Percentiles rank a stretch among this genome's conserved stretches.
These are phyloP conservation scores for Cladorrhinum sp. DNA, from an alignment of 2,329 filamentous ascomycete species.

Conservation along the genomic window DNA sequence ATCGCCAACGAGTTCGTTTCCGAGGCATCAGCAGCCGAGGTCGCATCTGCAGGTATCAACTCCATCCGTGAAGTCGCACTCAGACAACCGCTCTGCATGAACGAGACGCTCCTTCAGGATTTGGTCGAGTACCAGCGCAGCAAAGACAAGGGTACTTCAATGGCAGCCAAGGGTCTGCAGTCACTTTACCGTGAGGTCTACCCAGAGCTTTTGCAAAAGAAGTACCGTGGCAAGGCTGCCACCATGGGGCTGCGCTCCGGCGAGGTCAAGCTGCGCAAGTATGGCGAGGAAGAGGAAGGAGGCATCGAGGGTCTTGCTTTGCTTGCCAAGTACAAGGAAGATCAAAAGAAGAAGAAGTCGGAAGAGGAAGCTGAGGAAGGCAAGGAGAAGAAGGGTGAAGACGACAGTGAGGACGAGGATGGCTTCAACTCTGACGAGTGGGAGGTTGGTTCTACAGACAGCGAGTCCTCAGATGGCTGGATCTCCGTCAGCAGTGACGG, in stretches of 20 bases:
- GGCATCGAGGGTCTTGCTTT: conserved; percentile 90
- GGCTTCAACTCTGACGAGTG: conserved; percentile 55
- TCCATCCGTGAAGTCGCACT: conserved; percentile 92
- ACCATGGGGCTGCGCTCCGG: conserved; percentile 74
- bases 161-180: conserved; percentile 91
- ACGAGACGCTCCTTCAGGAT: conserved; percentile 91
- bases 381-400: conserved; percentile 60
- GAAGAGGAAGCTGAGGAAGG: conserved; percentile 64
- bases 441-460: conserved; percentile 60
- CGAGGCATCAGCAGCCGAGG: conserved; percentile 85
- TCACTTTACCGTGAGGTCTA: conserved; percentile 89
- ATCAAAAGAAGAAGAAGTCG: conserved; percentile 71
- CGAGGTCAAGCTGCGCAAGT: conserved; percentile 71
- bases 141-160: conserved; percentile 98
- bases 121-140: conserved; percentile 93
- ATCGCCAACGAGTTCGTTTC: conserved; percentile 99
- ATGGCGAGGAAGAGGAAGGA: conserved; percentile 76
- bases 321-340: conserved; percentile 88
- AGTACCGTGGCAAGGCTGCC: conserved; percentile 88
- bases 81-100: conserved; percentile 93
- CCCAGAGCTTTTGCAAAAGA: conserved; percentile 82
- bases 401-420: conserved; percentile 59
- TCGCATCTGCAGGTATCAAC: conserved; percentile 88
- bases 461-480: conserved; percentile 81
- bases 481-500: conserved; percentile 85